Base-by-base conservation (phyloP, 2,329 filamentous ascomycete genomes). In the Hypomyces perniciosus region DNA sequence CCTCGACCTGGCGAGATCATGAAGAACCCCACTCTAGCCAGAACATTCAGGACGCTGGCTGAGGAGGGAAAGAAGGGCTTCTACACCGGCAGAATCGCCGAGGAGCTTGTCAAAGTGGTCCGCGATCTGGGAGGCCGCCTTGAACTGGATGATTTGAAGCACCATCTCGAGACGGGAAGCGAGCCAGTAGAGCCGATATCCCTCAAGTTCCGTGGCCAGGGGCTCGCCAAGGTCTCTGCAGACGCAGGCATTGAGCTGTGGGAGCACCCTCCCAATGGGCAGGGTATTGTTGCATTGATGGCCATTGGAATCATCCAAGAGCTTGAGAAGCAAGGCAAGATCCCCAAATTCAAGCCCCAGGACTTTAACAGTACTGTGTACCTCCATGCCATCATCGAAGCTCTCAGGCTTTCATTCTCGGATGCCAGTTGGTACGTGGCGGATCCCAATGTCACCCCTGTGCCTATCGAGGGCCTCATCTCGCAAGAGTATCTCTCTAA, bases 231-330 rank as follows among this genome's bases (percentile, higher is more conserved):
- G 12, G 29, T 41, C 2, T 30, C n/a, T 2, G 2, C 44, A n/a
- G 56, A 68, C 7, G 68, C 73, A 9, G 83, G 83, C 8, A 78
- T 96, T 39, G 84, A 95, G 63, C 74, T 99, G 1, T 97, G 92
- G 92, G 93, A 99, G 64, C 92, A 97, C 65, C 91, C 92, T 34
- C 93, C 93, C 7, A 97, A 97, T 61, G 91, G 93, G 0, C 93
- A 97, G 69, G 93, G 93, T 2, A 91, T 97, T 57, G 88, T 97
- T 2, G 93, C 93, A 0, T 74, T 97, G 31, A 96, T 97, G 85
- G 88, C 93, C 0, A 75, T 99, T 1, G 93, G 93, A 1, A 95
- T 97, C 57, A 75, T 99, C 44, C 85, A 96, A 65, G 84, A 91
- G 64, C 78, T 97, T 1, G 89, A 96, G 68, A 81, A 83, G 53